phyloP scores from a whole-genome alignment of 768 basidiomycete genomes.

The Piloderma croceum region DNA sequence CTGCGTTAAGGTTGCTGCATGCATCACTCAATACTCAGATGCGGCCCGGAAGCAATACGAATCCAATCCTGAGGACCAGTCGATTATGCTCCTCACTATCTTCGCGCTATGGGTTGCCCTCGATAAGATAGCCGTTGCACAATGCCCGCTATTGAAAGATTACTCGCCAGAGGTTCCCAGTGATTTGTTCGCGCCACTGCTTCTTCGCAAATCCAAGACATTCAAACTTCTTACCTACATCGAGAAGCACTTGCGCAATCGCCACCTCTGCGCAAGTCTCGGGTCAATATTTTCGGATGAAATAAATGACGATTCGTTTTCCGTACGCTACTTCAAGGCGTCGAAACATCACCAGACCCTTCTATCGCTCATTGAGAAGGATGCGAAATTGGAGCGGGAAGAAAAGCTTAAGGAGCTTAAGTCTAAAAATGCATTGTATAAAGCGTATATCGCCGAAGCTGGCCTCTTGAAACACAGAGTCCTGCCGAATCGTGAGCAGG shows the following conservation, averaged over 20 bases:
- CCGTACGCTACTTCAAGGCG: constrained; percentile 28
- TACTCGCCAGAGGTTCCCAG: constrained; percentile 43
- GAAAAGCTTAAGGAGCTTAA: constrained; percentile 24
- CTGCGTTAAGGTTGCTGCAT: constrained; percentile 20
- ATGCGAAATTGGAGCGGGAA: constrained; percentile 15
- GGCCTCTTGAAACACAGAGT: constrained; percentile 6
- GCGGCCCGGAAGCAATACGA: constrained; percentile 23
- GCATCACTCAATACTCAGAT: constrained; percentile 21
- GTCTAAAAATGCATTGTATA: constrained; percentile 16
- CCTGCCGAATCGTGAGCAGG: too few relatives aligned
- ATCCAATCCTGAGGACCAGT: constrained; percentile 33
- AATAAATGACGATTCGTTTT: constrained; percentile 19
- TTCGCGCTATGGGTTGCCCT: constrained; percentile 46
- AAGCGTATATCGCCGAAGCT: constrained; percentile 9
- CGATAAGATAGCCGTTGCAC: constrained; percentile 30
- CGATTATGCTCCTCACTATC: constrained; percentile 40
- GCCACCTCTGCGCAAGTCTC: constrained; percentile 15
- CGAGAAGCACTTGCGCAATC: constrained; percentile 26
- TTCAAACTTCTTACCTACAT: constrained; percentile 24
- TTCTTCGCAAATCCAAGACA: constrained; percentile 29
- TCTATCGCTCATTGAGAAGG: constrained; percentile 22
- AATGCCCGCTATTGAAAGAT: constrained; percentile 33
- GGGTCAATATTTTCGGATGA: constrained; percentile 31
- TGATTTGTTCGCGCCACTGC: constrained; percentile 33
- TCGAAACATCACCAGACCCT: constrained; percentile 19